phyloP scores from a whole-genome alignment of 2,329 filamentous ascomycete genomes.

The Botrytis sinoallii region DNA sequence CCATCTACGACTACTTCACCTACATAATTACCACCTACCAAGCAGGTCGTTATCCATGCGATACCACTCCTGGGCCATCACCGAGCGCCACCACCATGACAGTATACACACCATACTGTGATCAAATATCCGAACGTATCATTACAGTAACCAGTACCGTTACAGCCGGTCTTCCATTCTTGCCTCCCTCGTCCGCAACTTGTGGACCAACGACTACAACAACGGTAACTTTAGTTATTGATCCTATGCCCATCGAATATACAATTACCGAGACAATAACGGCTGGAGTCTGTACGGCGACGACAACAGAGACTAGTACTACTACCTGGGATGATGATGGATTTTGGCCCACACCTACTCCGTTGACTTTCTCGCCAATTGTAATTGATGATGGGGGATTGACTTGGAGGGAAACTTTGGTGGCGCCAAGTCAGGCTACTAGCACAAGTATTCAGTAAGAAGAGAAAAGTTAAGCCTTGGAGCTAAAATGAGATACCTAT shows the following conservation, averaged over 20 bases:
- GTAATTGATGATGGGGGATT: neutral
- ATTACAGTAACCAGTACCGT: neutral
- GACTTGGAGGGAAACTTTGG: neutral
- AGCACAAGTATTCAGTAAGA: neutral
- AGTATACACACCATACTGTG: neutral
- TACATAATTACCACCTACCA: neutral
- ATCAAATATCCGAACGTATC: too few species aligned
- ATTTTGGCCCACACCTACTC: neutral
- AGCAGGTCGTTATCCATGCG: neutral
- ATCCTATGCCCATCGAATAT: neutral
- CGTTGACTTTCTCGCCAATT: neutral
- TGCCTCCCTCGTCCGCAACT: neutral
- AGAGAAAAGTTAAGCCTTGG: neutral
- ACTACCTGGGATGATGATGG: neutral
- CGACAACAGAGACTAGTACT: neutral
- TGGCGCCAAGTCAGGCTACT: too few species aligned
- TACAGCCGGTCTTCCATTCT: neutral
- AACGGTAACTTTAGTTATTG: neutral
- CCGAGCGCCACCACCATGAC: neutral
- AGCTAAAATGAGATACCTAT: neutral
- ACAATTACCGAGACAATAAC: neutral
- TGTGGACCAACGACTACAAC: neutral
- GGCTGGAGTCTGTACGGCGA: neutral
- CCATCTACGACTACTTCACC: conserved; percentile 4
- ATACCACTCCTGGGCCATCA: neutral